A percentile compares a stretch with the other conserved stretches of the same genome.
These are phyloP conservation scores for Aleurites moluccanus DNA, from an alignment of 441 rosid genomes.

Conservation along the genomic window DNA sequence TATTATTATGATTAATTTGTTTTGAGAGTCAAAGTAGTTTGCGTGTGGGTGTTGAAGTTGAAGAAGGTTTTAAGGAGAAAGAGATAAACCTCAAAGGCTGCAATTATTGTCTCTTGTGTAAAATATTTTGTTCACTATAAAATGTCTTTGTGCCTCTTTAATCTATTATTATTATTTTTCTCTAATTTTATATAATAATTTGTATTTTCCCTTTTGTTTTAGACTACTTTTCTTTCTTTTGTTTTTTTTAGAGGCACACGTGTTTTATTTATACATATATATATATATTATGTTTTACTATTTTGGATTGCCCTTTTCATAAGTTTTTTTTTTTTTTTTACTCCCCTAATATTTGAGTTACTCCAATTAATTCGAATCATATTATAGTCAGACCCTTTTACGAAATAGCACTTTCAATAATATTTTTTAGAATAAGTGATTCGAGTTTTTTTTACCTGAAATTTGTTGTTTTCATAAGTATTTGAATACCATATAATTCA, in stretches of 20 bases:
- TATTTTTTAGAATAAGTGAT: no score
- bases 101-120: slow-evolving; percentile 65
- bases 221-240: not conserved
- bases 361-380: no score
- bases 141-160: slow-evolving; percentile 18
- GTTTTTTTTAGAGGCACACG: not conserved
- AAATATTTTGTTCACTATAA: no score
- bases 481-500: slow-evolving; percentile 28
- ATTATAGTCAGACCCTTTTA: no score
- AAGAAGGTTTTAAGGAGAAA: slow-evolving; percentile 46
- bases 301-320: slow-evolving; percentile 30
- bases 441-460: no score
- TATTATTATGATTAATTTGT: slow-evolving; percentile 7
- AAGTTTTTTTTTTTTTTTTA: no score
- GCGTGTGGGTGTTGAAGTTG: slow-evolving; percentile 69
- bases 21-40: slow-evolving; percentile 72
- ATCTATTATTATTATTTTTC: not conserved
- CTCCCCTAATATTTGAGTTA: no score
- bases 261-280: no score
- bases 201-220: not conserved
- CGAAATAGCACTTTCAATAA: no score
- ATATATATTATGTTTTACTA: no score
- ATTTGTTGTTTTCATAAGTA: no score
- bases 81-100: slow-evolving; percentile 74
- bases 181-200: not conserved